Evolutionary conservation across 2,329 filamentous ascomycete genomes (phyloP).

Genomic region (Cytospora schulzeri): DNA sequence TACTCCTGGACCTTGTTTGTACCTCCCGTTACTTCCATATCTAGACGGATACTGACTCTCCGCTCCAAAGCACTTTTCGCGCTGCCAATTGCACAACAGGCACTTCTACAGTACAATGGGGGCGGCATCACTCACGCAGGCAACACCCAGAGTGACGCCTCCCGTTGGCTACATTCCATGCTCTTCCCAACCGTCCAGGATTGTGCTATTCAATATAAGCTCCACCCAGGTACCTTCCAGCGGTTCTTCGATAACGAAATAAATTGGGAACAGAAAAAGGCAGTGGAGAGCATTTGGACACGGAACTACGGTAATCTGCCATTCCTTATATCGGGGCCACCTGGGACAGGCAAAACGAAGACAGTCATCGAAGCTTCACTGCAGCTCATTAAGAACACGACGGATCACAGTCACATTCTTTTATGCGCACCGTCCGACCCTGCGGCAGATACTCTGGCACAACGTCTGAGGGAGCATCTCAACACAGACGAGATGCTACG

Average conservation of each 20-base stretch:
- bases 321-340: conserved; percentile 34
- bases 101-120: conserved; percentile 17
- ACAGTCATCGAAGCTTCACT: conserved; percentile 33
- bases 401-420: conserved; percentile 29
- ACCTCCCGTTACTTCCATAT: neutral
- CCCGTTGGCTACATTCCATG: conserved; percentile 32
- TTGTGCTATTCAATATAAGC: conserved; percentile 28
- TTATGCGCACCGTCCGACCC: conserved; percentile 33
- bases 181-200: conserved; percentile 31
- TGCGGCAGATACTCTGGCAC: conserved; percentile 31
- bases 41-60: neutral
- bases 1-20: neutral
- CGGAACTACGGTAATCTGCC: conserved; percentile 32
- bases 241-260: conserved; percentile 27
- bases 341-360: conserved; percentile 34
- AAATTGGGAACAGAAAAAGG: conserved; percentile 32
- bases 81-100: conserved; percentile 25
- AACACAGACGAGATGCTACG: conserved; percentile 29
- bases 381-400: conserved; percentile 30
- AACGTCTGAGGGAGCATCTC: conserved; percentile 27
- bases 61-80: conserved; percentile 19
- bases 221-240: conserved; percentile 25
- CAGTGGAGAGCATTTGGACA: conserved; percentile 30
- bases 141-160: neutral
- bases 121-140: neutral